A percentile compares a stretch with the other conserved stretches of the same genome.
Conservation (phyloP, 257 asterid genomes). For the Plantago elongata region DNA sequence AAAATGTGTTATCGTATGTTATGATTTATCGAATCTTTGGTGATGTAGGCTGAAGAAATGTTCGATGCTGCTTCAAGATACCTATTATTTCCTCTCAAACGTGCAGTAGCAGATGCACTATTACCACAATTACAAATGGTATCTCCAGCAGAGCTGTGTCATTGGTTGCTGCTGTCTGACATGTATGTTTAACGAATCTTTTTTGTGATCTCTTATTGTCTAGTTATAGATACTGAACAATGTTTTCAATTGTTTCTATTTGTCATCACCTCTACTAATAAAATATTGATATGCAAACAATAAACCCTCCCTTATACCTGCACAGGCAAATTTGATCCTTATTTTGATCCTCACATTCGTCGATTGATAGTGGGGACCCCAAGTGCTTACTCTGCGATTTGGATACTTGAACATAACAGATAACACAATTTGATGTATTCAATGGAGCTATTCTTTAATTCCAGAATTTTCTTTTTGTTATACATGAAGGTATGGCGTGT, state of each 20-base stretch:
- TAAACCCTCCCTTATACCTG: conserved; percentile 7
- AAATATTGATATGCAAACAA: background rate
- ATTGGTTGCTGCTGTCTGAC: conserved; percentile 84
- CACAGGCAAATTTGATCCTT: background rate
- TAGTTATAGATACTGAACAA: background rate
- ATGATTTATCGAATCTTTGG: conserved; percentile 17
- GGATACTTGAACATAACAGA: background rate
- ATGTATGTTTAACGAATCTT: conserved; percentile 46
- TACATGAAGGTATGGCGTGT: conserved; percentile 70
- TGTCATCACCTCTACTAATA: conserved; percentile 2
- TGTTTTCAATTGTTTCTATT: conserved; percentile 7
- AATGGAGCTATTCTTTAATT: background rate
- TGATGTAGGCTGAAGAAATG: conserved; percentile 78
- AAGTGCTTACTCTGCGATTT: background rate
- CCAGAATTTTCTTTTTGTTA: conserved; percentile 13
- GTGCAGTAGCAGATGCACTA: conserved; percentile 92
- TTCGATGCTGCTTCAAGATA: conserved; percentile 96
- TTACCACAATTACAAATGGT: conserved; percentile 78
- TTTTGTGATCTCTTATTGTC: conserved; percentile 8
- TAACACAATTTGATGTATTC: background rate
- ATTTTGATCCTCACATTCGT: too few species aligned
- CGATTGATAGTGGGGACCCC: too few species aligned
- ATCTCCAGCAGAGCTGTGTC: conserved; percentile 81
- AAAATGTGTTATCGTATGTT: conserved; percentile 6
- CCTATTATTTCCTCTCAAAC: conserved; percentile 86